Base-by-base conservation (phyloP, 164 flowering plant species). In the Tetrastigma voinierianum region DNA sequence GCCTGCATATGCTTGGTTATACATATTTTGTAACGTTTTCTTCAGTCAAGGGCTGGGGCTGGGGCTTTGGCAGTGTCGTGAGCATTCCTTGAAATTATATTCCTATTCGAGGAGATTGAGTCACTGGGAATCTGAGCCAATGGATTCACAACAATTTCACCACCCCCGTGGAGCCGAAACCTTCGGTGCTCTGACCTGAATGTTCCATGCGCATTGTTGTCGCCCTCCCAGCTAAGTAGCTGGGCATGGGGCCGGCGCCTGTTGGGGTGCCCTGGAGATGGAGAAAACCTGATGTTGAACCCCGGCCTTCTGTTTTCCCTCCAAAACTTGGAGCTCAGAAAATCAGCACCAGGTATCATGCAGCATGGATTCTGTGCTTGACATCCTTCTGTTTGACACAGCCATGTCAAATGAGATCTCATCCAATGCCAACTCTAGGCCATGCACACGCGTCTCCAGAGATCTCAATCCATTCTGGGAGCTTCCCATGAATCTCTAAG, bases 401-500 rank as follows among this genome's bases (percentile, higher is more conserved):
- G 97, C 93, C 70, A 95, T 72, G 76, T 87, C 95, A 70, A 82
- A 80, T 18, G 91, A 89, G 71, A 95, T 92, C 77, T 86, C 97
- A 70, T 88, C 96, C 62, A 95, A 46, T 19, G 89, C 88, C 68
- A 78, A 61, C 84, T 95, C 99, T 52, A 95, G 82, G 44, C 96
- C 91, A 67, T 86, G 96, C 4, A 95, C 98, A 55, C 98, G 96
- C 20, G 93, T 82, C 86, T 95, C 97, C 73, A 95, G 67, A 55
- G 96, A 75, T 32, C 64, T 83, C 90, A 95, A 82, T 14, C 98
- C 94, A 57, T 70, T 85, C 70, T 90, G 88, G 56, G 97, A 90
- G 80, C 83, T 91, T 65, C 96, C 96, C 23, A 90, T 90, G 75
- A 90, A 91, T 68, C 65, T 82, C 98, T 94, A 56, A 9, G 72